Conservation (phyloP, 2,329 filamentous ascomycete species). For the Ceratocystis papillata region DNA sequence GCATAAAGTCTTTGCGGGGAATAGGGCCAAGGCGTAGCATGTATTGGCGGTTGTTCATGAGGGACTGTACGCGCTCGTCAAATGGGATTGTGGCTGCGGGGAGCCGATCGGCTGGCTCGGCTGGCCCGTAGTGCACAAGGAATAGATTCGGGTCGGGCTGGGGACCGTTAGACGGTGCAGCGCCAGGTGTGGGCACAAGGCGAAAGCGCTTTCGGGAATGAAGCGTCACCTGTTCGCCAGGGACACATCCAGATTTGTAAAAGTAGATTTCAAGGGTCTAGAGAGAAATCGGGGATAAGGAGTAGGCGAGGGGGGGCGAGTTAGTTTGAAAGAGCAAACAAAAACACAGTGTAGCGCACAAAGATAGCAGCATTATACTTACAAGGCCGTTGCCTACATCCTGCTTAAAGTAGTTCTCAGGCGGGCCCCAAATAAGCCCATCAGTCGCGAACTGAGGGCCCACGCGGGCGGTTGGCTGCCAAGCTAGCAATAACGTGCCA, state of each 20-base stretch:
- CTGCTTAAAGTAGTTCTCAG: slow-evolving; percentile 65
- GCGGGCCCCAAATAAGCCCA: slow-evolving; percentile 81
- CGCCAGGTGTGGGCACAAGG: slow-evolving; percentile 59
- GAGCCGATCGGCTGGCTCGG: slow-evolving; percentile 62
- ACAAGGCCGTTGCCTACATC: slow-evolving; percentile 54
- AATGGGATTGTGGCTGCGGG: slow-evolving; percentile 57
- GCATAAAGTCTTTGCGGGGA: slow-evolving; percentile 85
- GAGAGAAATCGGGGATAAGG: not conserved
- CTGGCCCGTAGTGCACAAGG: slow-evolving; percentile 79
- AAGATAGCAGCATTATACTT: slow-evolving; percentile 26
- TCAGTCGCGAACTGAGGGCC: slow-evolving; percentile 74
- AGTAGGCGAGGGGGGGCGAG: not conserved
- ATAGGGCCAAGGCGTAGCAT: slow-evolving; percentile 69
- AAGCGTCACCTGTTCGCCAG: slow-evolving; percentile 60
- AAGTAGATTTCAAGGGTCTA: slow-evolving; percentile 83
- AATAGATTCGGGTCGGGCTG: slow-evolving; percentile 72
- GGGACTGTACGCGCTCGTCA: slow-evolving; percentile 48
- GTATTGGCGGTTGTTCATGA: slow-evolving; percentile 51
- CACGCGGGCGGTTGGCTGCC: slow-evolving; percentile 68
- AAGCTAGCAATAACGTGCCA: slow-evolving; percentile 72
- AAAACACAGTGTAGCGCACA: not conserved
- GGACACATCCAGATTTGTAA: slow-evolving; percentile 69
- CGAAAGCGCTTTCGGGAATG: slow-evolving; percentile 81
- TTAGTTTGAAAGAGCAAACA: slow-evolving; percentile 16
- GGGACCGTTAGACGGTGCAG: slow-evolving; percentile 52